Conservation (phyloP, 139 green algal genomes). For the Pseudopediastrum boryanum region DNA sequence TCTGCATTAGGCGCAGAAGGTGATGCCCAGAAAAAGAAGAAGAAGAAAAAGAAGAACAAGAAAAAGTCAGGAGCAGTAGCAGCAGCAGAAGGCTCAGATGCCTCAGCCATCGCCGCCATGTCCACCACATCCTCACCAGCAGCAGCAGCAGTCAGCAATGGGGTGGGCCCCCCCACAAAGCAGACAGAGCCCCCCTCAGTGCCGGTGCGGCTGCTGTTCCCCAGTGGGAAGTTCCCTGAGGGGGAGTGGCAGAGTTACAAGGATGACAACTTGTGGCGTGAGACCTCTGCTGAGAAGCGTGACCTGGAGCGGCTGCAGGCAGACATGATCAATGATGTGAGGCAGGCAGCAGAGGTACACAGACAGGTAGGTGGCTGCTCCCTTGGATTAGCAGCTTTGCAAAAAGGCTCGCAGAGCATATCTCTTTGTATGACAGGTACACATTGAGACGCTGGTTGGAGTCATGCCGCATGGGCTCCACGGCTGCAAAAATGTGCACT, state of each 20-base stretch:
- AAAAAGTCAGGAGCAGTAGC: conserved; percentile 42
- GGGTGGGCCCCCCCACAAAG: neutral
- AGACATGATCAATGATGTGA: conserved; percentile 93
- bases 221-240: conserved; percentile 55
- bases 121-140: conserved; percentile 8
- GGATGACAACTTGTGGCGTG: conserved; percentile 88
- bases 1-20: conserved; percentile 20
- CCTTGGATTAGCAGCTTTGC: too few species aligned
- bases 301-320: conserved; percentile 78
- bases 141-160: conserved; percentile 7
- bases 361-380: conserved; percentile 59
- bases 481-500: too few species aligned
- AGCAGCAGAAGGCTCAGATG: conserved; percentile 12
- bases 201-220: conserved; percentile 88
- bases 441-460: too few species aligned
- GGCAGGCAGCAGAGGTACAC: conserved; percentile 96
- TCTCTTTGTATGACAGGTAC: too few species aligned
- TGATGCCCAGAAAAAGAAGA: conserved; percentile 51
- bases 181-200: conserved; percentile 93
- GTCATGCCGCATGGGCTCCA: too few species aligned
- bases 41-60: conserved; percentile 71
- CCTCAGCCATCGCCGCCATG: conserved; percentile 1
- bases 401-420: too few species aligned
- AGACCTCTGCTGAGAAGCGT: conserved; percentile 92
- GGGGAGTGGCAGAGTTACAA: conserved; percentile 39